Base-by-base conservation (phyloP, 306 rosid species). In the Heteromeles arbutifolia region DNA sequence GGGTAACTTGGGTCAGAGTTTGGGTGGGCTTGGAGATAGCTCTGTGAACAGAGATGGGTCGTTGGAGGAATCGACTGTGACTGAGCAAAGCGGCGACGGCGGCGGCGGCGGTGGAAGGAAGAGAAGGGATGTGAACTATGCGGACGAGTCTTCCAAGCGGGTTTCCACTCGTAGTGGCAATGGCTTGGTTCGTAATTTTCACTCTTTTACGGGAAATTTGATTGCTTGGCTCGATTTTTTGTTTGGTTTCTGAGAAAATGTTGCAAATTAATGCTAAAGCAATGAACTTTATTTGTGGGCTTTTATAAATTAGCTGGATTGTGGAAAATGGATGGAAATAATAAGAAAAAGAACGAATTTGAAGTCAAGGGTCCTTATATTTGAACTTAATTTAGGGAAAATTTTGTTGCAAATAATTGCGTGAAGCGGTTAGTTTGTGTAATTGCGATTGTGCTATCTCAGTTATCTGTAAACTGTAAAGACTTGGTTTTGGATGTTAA, bases 81-180 rank as follows among this genome's bases (percentile, higher is more conserved):
- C 97, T 19, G 86, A 79, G 77, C 90, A 79, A 74, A 82, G 80
- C 73, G 86, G 80, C n/a, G n/a, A n/a, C 72, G 87, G 80, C 73
- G 86, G 80, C 72, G 87, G 78, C 58, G 63, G 75, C 9, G 81
- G 83, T 66, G 72, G 83, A 62, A 81, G 89, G 76, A 92, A 90
- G 92, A 85, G 91, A 69, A 88, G 84, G 82, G 86, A 83, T 48
- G 73, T 82, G 66, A 83, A 86, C 88, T 75, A 89, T 3, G 96
- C 87, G 73, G 92, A 88, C 76, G 89, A 90, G 72, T 90, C 90
- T 54, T 90, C 94, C 22, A 90, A 86, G 90, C 70, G 85, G 65
- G 79, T 88, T 80, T 82, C 93, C 21, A 81, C 91, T 34, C 87
- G 82, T 76, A 77, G 83, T 67, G 86, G 83, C 76, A 73, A 70